Evolutionary conservation across 495 filamentous ascomycete genomes (phyloP).

Genomic region (Aspergillus diversus): DNA sequence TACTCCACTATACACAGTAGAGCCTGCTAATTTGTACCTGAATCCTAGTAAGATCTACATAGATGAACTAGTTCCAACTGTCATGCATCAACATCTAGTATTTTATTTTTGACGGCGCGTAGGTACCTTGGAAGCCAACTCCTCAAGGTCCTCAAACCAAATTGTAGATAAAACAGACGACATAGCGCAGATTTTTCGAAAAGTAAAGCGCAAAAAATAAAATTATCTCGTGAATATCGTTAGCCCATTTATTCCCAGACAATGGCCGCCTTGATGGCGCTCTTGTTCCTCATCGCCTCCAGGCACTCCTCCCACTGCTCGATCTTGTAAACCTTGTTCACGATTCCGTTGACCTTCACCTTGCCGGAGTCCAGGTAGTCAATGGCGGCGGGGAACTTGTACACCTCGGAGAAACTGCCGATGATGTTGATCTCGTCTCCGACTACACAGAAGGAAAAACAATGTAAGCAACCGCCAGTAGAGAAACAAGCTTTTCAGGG

Average conservation of each 20-base stretch:
- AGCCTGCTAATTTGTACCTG: too few species aligned
- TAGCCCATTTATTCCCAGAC: slow-evolving; percentile 57
- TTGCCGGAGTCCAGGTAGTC: slow-evolving; percentile 70
- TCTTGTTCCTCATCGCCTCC: slow-evolving; percentile 60
- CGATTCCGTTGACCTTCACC: slow-evolving; percentile 60
- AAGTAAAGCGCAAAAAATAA: not conserved
- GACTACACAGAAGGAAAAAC: slow-evolving; percentile 25
- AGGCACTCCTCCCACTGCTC: slow-evolving; percentile 50
- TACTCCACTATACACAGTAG: too few species aligned
- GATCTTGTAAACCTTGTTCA: slow-evolving; percentile 55
- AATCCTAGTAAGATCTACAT: not conserved
- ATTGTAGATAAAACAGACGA: not conserved
- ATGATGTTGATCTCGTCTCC: slow-evolving; percentile 70
- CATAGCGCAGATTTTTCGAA: not conserved
- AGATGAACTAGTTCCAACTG: too few species aligned
- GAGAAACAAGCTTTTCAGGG: too few species aligned
- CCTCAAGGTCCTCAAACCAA: slow-evolving; percentile 18
- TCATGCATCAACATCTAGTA: not conserved
- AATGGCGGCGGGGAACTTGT: slow-evolving; percentile 74
- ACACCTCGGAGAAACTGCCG: slow-evolving; percentile 69
- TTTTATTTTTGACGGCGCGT: not conserved
- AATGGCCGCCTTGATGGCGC: slow-evolving; percentile 72
- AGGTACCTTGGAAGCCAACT: slow-evolving; percentile 5
- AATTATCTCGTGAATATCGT: slow-evolving; percentile 12
- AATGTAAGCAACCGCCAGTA: too few species aligned